Evolutionary conservation across 257 asterid genomes (phyloP).

Genomic region (Scutellaria minor): DNA sequence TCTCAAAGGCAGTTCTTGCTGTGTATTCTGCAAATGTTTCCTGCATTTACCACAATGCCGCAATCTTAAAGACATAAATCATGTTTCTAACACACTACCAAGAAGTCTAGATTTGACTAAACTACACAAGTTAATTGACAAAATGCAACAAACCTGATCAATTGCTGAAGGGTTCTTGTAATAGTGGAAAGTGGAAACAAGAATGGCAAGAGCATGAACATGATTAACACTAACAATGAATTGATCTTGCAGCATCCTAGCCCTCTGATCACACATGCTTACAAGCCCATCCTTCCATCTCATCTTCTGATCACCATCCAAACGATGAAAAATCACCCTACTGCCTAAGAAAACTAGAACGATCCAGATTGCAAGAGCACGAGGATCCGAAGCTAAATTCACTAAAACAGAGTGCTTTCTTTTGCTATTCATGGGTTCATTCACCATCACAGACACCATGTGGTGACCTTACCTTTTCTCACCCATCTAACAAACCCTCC

Average conservation of each 20-base stretch:
- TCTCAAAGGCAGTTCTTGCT: constrained; percentile 87
- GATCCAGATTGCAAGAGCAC: constrained; percentile 57
- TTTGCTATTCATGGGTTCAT: constrained; percentile 54
- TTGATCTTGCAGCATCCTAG: constrained; percentile 96
- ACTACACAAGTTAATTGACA: not conserved
- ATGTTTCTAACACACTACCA: not conserved
- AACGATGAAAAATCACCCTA: constrained; percentile 37
- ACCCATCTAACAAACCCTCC: constrained; percentile 52
- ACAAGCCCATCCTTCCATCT: constrained; percentile 79
- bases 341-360: constrained; percentile 40
- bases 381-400: constrained; percentile 39
- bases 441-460: constrained; percentile 62
- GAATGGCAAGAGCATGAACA: constrained; percentile 94
- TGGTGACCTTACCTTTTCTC: constrained; percentile 65
- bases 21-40: constrained; percentile 91
- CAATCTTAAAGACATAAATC: not conserved
- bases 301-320: constrained; percentile 59
- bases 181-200: constrained; percentile 86
- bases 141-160: constrained; percentile 68
- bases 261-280: constrained; percentile 93
- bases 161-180: constrained; percentile 88
- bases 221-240: constrained; percentile 92
- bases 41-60: constrained; percentile 47
- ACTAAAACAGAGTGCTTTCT: constrained; percentile 49
- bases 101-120: not conserved